Percentiles rank a stretch among this genome's conserved stretches.
phyloP scores from a whole-genome alignment of 1,139 yeast genomes.

The Trichomonascaceae sp. region DNA sequence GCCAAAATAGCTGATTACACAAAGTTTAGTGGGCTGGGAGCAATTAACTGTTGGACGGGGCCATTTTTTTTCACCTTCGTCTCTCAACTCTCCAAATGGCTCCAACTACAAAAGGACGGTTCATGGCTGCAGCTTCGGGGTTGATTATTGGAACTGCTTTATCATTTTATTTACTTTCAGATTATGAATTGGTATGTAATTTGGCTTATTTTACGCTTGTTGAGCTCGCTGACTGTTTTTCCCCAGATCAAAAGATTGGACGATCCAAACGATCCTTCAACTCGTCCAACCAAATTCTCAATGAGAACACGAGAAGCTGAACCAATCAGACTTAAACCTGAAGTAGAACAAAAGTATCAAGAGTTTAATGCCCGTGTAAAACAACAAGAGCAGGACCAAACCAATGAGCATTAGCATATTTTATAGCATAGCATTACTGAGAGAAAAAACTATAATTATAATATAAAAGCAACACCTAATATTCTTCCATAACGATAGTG shows the following conservation, averaged over 20 bases:
- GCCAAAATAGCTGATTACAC: neutral
- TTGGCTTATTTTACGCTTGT: no score
- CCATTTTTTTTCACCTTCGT: neutral
- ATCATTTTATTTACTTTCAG: slow-evolving; percentile 30
- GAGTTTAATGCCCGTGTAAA: slow-evolving; percentile 9
- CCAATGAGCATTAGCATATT: neutral
- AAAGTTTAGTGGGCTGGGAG: neutral
- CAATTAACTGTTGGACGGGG: neutral
- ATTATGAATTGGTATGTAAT: slow-evolving; percentile 30
- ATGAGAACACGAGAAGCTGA: slow-evolving; percentile 33
- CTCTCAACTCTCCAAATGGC: slow-evolving; percentile 2
- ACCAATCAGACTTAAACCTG: slow-evolving; percentile 35
- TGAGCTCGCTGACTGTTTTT: neutral
- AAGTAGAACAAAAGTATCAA: slow-evolving; percentile 21
- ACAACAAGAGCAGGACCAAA: slow-evolving; percentile 4
- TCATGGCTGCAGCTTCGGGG: slow-evolving; percentile 31
- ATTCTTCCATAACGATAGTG: neutral
- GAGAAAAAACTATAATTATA: neutral
- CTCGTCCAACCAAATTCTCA: slow-evolving; percentile 24
- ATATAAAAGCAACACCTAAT: neutral
- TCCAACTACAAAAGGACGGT: slow-evolving; percentile 29
- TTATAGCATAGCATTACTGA: neutral
- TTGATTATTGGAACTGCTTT: slow-evolving; percentile 26
- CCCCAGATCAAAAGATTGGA: slow-evolving; percentile 25
- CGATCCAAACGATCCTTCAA: slow-evolving; percentile 27